Percentiles rank a stretch among this genome's conserved stretches.
phyloP scores from a whole-genome alignment of 2,329 filamentous ascomycete genomes.

The Fusarium coffeatum region DNA sequence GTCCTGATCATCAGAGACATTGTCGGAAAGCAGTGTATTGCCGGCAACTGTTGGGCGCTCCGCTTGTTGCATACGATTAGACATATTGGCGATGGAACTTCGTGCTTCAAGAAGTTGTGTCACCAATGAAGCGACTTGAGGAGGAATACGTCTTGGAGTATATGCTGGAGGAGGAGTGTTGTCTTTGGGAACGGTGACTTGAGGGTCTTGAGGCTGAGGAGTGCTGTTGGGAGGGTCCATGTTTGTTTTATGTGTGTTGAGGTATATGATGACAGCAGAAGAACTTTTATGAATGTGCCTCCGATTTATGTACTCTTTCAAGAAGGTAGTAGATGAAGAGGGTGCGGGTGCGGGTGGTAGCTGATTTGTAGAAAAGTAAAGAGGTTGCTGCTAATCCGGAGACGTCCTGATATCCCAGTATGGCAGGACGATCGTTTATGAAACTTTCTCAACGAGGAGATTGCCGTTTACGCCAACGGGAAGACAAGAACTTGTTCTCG shows the following conservation, averaged over 20 bases:
- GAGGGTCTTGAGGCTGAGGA: constrained; percentile 27
- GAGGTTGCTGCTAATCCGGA: neutral
- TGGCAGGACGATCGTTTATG: constrained; percentile 29
- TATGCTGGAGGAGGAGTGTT: constrained; percentile 49
- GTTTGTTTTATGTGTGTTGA: neutral
- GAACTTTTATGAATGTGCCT: neutral
- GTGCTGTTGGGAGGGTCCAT: constrained; percentile 37
- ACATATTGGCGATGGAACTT: constrained; percentile 7
- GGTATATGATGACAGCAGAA: neutral
- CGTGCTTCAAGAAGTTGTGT: constrained; percentile 33
- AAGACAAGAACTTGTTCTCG: constrained; percentile 26
- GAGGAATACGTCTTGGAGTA: constrained; percentile 38
- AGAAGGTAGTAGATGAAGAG: neutral
- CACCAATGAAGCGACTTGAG: constrained; percentile 30
- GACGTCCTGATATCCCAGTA: neutral
- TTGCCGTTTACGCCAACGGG: constrained; percentile 25
- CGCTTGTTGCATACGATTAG: constrained; percentile 2
- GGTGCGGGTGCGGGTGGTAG: neutral
- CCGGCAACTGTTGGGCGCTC: constrained; percentile 20
- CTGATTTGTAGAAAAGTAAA: neutral
- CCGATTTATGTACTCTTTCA: neutral
- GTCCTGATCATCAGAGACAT: constrained; percentile 32
- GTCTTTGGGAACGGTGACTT: constrained; percentile 37
- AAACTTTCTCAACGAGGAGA: constrained; percentile 11
- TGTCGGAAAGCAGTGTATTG: constrained; percentile 12